Evolutionary conservation across 2,329 filamentous ascomycete species (phyloP), one percentile per base, ranked within the genome.

Genomic region (Basipetospora chlamydospora): DNA sequence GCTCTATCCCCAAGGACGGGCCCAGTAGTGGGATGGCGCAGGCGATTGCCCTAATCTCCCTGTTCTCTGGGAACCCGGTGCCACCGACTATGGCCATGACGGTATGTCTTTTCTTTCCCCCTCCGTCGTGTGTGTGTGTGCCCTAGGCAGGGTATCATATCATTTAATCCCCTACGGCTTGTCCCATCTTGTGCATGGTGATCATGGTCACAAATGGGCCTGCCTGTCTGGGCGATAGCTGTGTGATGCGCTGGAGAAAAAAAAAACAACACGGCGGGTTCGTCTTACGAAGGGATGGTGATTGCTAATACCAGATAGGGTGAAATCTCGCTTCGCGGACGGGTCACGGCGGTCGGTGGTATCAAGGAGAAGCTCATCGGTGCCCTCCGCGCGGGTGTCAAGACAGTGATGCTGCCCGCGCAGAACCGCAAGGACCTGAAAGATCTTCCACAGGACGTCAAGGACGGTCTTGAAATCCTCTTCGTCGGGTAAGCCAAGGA

Each of bases 331-430:
- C 73, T 98, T 18, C 74, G 90, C 28, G 90, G 90, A 16, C 77
- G 86, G 44, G 81, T 98, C 39, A 84, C 90, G 59, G 85, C 88
- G 18, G 90, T 98, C 25, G 90, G 90, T 37, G 90, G 90, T 13
- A 96, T 98, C 62, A 95, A 96, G 61, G 88, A 98, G 72, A 98
- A 98, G 59, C 68, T 96, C 37, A 96, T 98, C 52, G 90, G 90
- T 16, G 90, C 90, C 7, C 66, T 92, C 52, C 73, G 88, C 38
- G 90, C 90, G 2, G 90, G 90, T 20, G 88, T 98, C 42, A 93
- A 94, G 68, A 88, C 84, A 22, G 88, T 98, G 6, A 57, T 98
- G 41, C 64, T 98, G 6, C 90, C 90, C 3, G 72, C 79, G 22
- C 80, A 83, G 47, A 98, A 98, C 55, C 72, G 78, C 44, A 96